These are phyloP conservation scores for Aethionema arabicum DNA, from an alignment of 345 rosid genomes.

Conservation along the genomic window DNA sequence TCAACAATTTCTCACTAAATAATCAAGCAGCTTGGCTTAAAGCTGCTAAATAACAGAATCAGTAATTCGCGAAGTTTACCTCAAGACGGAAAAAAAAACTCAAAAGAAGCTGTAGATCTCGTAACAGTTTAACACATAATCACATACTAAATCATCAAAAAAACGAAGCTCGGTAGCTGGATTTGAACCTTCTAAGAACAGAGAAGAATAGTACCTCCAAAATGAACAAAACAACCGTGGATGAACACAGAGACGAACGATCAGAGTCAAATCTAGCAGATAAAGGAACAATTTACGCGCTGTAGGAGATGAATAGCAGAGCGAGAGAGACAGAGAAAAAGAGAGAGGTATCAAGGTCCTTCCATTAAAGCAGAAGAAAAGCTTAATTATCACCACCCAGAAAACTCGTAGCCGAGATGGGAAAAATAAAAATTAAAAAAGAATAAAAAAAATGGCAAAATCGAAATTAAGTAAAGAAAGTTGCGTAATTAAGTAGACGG, in stretches of 20 bases:
- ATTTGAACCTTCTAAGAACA: conserved; percentile 5
- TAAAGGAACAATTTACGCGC: conserved; percentile 31
- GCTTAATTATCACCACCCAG: conserved; percentile 34
- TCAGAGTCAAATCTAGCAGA: conserved; percentile 15
- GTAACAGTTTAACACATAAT: neutral
- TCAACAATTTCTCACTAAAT: neutral
- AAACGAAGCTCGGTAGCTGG: conserved; percentile 11
- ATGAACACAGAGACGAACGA: conserved; percentile 28
- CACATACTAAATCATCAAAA: neutral
- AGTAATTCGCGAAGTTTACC: conserved; percentile 15
- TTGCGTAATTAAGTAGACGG: conserved; percentile 8
- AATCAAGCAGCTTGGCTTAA: neutral
- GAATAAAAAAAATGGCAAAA: conserved; percentile 26
- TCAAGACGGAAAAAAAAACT: neutral
- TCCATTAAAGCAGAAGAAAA: conserved; percentile 61
- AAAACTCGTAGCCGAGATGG: conserved; percentile 35
- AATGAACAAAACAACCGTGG: conserved; percentile 1
- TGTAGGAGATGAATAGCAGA: conserved; percentile 14
- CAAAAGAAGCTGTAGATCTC: conserved; percentile 25
- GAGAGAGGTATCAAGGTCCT: conserved; percentile 46
- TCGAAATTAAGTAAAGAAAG: conserved; percentile 15
- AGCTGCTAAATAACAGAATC: neutral
- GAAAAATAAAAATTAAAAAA: neutral
- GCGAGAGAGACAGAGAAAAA: conserved; percentile 25
- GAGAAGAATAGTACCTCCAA: conserved; percentile 2